A percentile compares a stretch with the other conserved stretches of the same genome.
Conservation (phyloP, 495 filamentous ascomycete species). For the Halenospora varia region DNA sequence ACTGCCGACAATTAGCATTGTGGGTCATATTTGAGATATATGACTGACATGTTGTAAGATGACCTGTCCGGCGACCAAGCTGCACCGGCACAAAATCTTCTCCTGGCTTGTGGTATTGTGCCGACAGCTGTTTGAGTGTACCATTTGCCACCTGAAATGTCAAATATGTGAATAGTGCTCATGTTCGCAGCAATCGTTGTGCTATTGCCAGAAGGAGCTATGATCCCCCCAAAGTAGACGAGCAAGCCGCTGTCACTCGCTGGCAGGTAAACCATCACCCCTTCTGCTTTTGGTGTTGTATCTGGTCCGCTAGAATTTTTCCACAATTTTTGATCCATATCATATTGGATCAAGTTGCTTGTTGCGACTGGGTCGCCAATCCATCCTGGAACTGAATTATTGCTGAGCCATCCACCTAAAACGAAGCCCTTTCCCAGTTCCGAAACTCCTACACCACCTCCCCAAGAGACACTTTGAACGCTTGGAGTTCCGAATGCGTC, state of each 20-base stretch:
- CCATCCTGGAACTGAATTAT: constrained; percentile 41
- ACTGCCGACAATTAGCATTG: constrained; percentile 20
- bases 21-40: background rate
- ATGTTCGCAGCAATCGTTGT: constrained; percentile 28
- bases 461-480: constrained; percentile 19
- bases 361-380: constrained; percentile 33
- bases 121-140: constrained; percentile 49
- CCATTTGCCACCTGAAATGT: constrained; percentile 48
- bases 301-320: constrained; percentile 42
- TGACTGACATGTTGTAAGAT: constrained; percentile 49
- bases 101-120: constrained; percentile 35
- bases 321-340: constrained; percentile 37
- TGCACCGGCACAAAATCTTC: constrained; percentile 51
- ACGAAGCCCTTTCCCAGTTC: constrained; percentile 36
- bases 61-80: constrained; percentile 51
- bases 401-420: constrained; percentile 46
- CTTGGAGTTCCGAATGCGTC: constrained; percentile 27
- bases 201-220: constrained; percentile 29
- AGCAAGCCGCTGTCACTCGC: constrained; percentile 49
- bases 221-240: constrained; percentile 48
- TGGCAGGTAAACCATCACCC: constrained; percentile 43
- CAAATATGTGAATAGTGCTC: constrained; percentile 45
- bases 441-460: constrained; percentile 19
- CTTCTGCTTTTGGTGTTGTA: constrained; percentile 38
- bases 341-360: constrained; percentile 38